A percentile compares a stretch with the other conserved stretches of the same genome.
phyloP scores from a whole-genome alignment of 768 basidiomycete species.

The Mycena amicta region DNA sequence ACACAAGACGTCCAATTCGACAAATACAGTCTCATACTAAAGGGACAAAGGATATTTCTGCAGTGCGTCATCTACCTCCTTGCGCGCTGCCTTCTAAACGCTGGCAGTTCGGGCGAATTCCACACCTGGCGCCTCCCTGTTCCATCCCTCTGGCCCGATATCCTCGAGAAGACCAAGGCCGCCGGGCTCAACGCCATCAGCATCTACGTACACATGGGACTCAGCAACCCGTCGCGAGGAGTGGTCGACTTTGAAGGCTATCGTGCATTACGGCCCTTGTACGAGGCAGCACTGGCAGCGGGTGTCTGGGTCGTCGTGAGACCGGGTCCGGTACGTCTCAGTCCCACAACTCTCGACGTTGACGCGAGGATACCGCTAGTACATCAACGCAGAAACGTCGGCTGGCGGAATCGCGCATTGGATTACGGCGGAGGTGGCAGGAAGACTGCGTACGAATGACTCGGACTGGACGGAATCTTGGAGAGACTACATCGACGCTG shows the following conservation, averaged over 20 bases:
- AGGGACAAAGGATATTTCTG: conserved; percentile 71
- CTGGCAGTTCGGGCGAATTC: conserved; percentile 78
- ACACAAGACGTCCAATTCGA: conserved; percentile 51
- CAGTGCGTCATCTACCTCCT: conserved; percentile 50
- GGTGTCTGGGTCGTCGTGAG: conserved; percentile 82
- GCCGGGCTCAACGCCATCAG: conserved; percentile 79
- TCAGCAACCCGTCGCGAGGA: conserved; percentile 74
- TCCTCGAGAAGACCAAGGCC: conserved; percentile 80
- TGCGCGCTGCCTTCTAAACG: conserved; percentile 1
- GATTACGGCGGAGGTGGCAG: conserved; percentile 69
- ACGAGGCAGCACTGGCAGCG: conserved; percentile 69
- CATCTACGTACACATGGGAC: conserved; percentile 80
- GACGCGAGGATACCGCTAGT: conserved; percentile 36
- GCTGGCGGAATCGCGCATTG: conserved; percentile 75
- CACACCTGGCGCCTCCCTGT: conserved; percentile 83
- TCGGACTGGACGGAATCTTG: conserved; percentile 72
- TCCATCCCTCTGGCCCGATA: conserved; percentile 78
- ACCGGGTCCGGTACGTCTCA: conserved; percentile 56
- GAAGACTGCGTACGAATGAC: conserved; percentile 71
- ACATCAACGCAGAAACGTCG: conserved; percentile 82
- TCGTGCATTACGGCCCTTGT: conserved; percentile 69
- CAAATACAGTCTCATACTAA: conserved; percentile 69
- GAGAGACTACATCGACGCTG: conserved; percentile 68
- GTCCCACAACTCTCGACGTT: not conserved
- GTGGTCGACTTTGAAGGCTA: conserved; percentile 74